Evolutionary conservation across 2,329 filamentous ascomycete genomes (phyloP).

Genomic region (Grosmannia penicillata): DNA sequence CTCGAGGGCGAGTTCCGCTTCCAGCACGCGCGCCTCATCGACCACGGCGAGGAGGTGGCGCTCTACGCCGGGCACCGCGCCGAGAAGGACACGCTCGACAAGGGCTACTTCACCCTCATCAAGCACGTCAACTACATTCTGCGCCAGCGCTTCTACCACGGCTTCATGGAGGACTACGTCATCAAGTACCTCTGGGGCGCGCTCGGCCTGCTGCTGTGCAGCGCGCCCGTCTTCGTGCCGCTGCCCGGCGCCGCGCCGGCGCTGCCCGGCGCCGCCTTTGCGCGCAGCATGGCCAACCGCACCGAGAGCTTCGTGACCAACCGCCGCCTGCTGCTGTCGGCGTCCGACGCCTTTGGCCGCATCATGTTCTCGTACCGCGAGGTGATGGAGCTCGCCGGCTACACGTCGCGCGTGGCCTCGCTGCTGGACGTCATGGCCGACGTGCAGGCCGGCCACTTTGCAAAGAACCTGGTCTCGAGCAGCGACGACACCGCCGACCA

Average conservation of each 20-base stretch:
- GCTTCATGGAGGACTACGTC: slow-evolving; percentile 99
- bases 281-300: slow-evolving; percentile 49
- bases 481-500: slow-evolving; percentile 69
- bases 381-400: slow-evolving; percentile 87
- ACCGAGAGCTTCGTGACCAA: slow-evolving; percentile 84
- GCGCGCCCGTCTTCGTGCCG: slow-evolving; percentile 90
- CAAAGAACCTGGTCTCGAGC: slow-evolving; percentile 92
- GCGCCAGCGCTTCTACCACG: slow-evolving; percentile 81
- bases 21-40: slow-evolving; percentile 85
- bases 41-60: slow-evolving; percentile 90
- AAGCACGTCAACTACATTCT: slow-evolving; percentile 97
- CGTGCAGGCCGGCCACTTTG: slow-evolving; percentile 75
- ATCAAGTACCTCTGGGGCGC: slow-evolving; percentile 99
- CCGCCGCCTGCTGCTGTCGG: slow-evolving; percentile 76
- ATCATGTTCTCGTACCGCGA: slow-evolving; percentile 98
- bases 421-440: slow-evolving; percentile 91
- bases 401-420: slow-evolving; percentile 82
- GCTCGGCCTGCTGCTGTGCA: slow-evolving; percentile 78
- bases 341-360: slow-evolving; percentile 87
- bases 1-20: slow-evolving; percentile 94
- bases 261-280: not conserved
- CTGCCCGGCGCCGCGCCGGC: slow-evolving; percentile 47
- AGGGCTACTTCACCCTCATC: slow-evolving; percentile 97
- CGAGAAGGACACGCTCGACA: slow-evolving; percentile 92
- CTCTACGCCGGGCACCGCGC: slow-evolving; percentile 83